phyloP scores from a whole-genome alignment of 2,329 filamentous ascomycete species.

The Ophiostoma quercus region DNA sequence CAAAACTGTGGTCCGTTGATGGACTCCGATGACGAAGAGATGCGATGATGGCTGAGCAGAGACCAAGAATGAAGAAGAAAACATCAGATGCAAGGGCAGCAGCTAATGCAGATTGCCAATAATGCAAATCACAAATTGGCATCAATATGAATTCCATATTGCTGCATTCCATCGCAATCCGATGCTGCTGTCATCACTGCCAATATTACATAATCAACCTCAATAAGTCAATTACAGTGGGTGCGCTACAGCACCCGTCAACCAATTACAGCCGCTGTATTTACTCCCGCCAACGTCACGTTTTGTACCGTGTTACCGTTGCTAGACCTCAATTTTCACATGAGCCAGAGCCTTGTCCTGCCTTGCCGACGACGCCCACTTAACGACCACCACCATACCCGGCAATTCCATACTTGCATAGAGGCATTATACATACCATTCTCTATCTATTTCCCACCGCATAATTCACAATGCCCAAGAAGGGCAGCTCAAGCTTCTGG shows the following conservation, averaged over 20 bases:
- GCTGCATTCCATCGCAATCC: not conserved
- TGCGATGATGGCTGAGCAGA: not conserved
- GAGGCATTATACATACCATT: not conserved
- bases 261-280: slow-evolving; percentile 8
- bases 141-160: not conserved
- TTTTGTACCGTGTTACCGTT: not conserved
- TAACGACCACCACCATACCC: not conserved
- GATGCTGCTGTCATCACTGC: not conserved
- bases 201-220: not conserved
- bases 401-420: not conserved
- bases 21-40: not conserved
- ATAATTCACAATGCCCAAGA: slow-evolving; percentile 30
- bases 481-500: slow-evolving; percentile 48
- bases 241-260: not conserved
- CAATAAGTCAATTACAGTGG: not conserved
- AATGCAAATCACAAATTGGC: not conserved
- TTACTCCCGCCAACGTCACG: slow-evolving; percentile 8
- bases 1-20: not conserved
- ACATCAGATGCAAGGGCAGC: not conserved
- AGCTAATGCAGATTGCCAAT: not conserved
- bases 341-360: slow-evolving; percentile 11
- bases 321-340: slow-evolving; percentile 11
- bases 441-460: not conserved
- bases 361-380: slow-evolving; percentile 1
- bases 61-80: not conserved